A percentile compares a stretch with the other conserved stretches of the same genome.
phyloP scores from a whole-genome alignment of 2,329 filamentous ascomycete species.

The Amylocarpus encephaloides region DNA sequence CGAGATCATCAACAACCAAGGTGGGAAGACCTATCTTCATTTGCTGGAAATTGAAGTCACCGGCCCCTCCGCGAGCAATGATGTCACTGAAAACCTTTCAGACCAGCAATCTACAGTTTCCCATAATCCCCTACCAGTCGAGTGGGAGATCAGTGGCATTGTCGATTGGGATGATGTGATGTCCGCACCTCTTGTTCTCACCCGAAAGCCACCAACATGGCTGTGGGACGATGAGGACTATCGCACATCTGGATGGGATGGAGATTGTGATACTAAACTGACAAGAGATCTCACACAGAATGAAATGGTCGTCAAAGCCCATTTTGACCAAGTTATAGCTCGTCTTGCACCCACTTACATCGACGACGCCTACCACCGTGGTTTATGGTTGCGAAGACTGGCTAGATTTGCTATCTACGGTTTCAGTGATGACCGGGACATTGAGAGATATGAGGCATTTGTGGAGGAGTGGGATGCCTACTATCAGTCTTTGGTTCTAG shows the following conservation, averaged over 20 bases:
- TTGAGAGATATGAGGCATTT: conserved; percentile 3
- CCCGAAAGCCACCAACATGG: conserved; percentile 13
- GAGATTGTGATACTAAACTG: conserved; percentile 6
- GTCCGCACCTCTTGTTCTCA: conserved; percentile 13
- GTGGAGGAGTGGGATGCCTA: conserved; percentile 11
- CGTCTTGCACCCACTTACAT: conserved; percentile 5
- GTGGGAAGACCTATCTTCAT: too few relatives aligned
- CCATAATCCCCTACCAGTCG: too few relatives aligned
- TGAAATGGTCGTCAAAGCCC: conserved; percentile 18
- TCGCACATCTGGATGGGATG: background rate
- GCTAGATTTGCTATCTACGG: conserved; percentile 12
- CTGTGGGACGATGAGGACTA: conserved; percentile 14
- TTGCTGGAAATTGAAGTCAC: too few relatives aligned
- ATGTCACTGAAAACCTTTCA: too few relatives aligned
- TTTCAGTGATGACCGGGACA: background rate
- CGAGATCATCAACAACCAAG: too few relatives aligned
- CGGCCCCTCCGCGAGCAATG: too few relatives aligned
- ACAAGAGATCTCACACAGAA: conserved; percentile 10
- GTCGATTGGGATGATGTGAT: conserved; percentile 19
- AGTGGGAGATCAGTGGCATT: conserved; percentile 16
- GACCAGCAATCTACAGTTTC: too few relatives aligned
- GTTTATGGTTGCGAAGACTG: conserved; percentile 14
- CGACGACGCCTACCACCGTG: conserved; percentile 20
- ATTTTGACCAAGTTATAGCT: conserved; percentile 17
- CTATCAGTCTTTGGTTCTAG: background rate